Evolutionary conservation across 768 basidiomycete species (phyloP).

Genomic region (Suillus decipiens): DNA sequence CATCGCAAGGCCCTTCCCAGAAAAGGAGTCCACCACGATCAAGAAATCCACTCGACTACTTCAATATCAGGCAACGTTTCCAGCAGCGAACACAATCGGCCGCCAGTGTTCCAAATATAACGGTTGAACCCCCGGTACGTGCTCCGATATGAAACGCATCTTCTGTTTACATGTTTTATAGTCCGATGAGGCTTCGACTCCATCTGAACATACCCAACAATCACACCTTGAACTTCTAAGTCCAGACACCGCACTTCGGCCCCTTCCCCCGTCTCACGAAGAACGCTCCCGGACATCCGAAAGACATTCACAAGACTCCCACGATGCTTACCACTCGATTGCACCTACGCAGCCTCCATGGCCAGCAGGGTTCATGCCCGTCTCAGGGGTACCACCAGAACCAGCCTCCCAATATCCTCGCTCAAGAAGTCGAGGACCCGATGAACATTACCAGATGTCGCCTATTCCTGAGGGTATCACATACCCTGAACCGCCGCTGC

Average conservation of each 20-base stretch:
- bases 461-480: slow-evolving; percentile 28
- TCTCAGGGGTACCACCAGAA: slow-evolving; percentile 4
- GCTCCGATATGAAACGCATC: not conserved
- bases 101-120: slow-evolving; percentile 42
- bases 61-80: slow-evolving; percentile 27
- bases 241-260: slow-evolving; percentile 38
- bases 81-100: slow-evolving; percentile 35
- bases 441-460: slow-evolving; percentile 25
- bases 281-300: slow-evolving; percentile 4
- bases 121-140: slow-evolving; percentile 48
- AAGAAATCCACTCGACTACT: slow-evolving; percentile 23
- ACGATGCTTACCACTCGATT: slow-evolving; percentile 15
- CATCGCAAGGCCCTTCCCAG: slow-evolving; percentile 11
- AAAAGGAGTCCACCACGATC: slow-evolving; percentile 15
- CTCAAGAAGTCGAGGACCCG: slow-evolving; percentile 6
- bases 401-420: slow-evolving; percentile 5
- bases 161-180: slow-evolving; percentile 18
- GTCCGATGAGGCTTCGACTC: slow-evolving; percentile 42
- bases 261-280: slow-evolving; percentile 18
- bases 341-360: slow-evolving; percentile 15
- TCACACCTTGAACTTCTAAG: slow-evolving; percentile 45
- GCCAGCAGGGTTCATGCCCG: slow-evolving; percentile 24
- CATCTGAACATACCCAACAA: slow-evolving; percentile 32
- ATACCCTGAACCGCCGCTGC: slow-evolving; percentile 29
- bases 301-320: not conserved